phyloP scores from a whole-genome alignment of 768 basidiomycete species.

The Tulasnella sp. region DNA sequence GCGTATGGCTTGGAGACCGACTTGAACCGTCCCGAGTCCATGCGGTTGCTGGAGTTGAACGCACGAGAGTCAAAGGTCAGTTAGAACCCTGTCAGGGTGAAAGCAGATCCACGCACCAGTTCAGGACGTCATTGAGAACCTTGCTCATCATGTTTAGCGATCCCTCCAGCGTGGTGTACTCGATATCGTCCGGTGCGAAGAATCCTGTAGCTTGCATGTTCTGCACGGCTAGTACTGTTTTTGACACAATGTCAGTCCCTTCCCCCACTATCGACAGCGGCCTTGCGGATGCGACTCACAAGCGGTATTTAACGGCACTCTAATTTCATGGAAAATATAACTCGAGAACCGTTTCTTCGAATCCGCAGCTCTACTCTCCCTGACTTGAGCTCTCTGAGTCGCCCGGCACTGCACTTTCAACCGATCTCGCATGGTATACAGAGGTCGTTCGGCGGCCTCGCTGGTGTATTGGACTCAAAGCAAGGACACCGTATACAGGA shows the following conservation, averaged over 20 bases:
- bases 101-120: slow-evolving; percentile 35
- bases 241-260: neutral
- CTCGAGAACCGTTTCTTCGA: slow-evolving; percentile 40
- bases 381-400: slow-evolving; percentile 57
- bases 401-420: slow-evolving; percentile 63
- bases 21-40: slow-evolving; percentile 72
- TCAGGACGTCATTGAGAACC: slow-evolving; percentile 36
- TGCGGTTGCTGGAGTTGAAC: slow-evolving; percentile 30
- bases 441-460: slow-evolving; percentile 57
- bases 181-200: slow-evolving; percentile 68
- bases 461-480: slow-evolving; percentile 48
- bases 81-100: neutral
- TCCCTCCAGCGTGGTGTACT: slow-evolving; percentile 80
- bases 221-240: slow-evolving; percentile 69
- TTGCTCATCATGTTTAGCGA: slow-evolving; percentile 85
- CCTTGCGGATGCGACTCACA: slow-evolving; percentile 24
- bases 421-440: slow-evolving; percentile 66
- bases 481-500: slow-evolving; percentile 50
- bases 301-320: slow-evolving; percentile 47
- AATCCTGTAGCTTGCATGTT: slow-evolving; percentile 79
- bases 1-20: slow-evolving; percentile 38
- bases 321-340: slow-evolving; percentile 45
- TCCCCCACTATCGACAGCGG: neutral
- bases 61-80: neutral
- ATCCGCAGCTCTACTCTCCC: slow-evolving; percentile 51